A percentile compares a stretch with the other conserved stretches of the same genome.
Conservation (phyloP, 352 stramenopile species). For the Phytopythium sindhum region DNA sequence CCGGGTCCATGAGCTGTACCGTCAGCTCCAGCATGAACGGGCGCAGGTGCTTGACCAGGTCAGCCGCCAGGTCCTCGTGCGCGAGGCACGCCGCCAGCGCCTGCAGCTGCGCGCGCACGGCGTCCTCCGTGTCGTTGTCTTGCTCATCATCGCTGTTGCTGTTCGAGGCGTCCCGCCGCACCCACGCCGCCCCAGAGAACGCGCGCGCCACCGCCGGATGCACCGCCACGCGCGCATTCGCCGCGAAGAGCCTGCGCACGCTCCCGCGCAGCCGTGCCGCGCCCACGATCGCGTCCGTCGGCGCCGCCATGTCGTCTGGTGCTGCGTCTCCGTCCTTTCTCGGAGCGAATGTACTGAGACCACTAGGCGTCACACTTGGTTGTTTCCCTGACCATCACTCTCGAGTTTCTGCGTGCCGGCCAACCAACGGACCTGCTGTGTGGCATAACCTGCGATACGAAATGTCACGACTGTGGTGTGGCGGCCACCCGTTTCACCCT, state of each 20-base stretch:
- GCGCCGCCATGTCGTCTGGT: conserved; percentile 14
- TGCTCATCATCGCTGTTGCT: not conserved
- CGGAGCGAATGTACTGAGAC: not conserved
- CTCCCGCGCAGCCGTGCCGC: conserved; percentile 22
- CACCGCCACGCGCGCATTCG: conserved; percentile 15
- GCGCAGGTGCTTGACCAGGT: conserved; percentile 57
- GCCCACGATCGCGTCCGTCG: conserved; percentile 26
- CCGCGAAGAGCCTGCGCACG: conserved; percentile 19
- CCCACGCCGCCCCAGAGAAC: conserved; percentile 9
- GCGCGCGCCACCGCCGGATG: conserved; percentile 42
- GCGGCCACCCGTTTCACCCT: not conserved
- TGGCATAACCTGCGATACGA: not conserved
- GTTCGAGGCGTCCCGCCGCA: conserved; percentile 5
- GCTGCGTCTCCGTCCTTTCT: conserved; percentile 4
- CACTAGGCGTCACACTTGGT: not conserved
- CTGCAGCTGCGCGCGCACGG: conserved; percentile 35
- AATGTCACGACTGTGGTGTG: not conserved
- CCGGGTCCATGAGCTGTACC: conserved; percentile 53
- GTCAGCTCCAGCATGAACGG: conserved; percentile 74
- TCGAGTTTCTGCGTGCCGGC: conserved; percentile 8
- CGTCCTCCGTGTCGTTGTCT: conserved; percentile 15
- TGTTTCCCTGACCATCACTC: conserved; percentile 12
- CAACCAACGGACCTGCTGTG: not conserved
- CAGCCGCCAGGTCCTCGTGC: conserved; percentile 36
- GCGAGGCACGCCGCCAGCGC: conserved; percentile 51